Evolutionary conservation across 1,139 yeast species (phyloP).

Genomic region (Saccharomyces hybrid): DNA sequence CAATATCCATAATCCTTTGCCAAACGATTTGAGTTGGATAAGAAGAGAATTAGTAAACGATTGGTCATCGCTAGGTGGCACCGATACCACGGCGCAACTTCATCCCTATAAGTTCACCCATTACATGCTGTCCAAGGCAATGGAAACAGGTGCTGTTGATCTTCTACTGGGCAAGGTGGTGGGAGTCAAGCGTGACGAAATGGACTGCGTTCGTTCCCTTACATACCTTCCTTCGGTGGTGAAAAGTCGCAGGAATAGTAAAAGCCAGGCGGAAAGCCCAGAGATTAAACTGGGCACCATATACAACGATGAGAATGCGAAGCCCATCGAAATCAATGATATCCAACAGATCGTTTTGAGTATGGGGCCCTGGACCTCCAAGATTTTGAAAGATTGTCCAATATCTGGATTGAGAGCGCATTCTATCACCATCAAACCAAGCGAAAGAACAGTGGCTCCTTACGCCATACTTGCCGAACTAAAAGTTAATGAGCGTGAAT

Average conservation of each 20-base stretch:
- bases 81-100: slow-evolving; percentile 90
- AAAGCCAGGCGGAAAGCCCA: neutral
- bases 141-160: slow-evolving; percentile 76
- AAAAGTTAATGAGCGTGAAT: slow-evolving; percentile 54
- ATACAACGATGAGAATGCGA: neutral
- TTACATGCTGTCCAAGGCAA: slow-evolving; percentile 68
- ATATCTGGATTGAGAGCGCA: slow-evolving; percentile 90
- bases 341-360: slow-evolving; percentile 79
- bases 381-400: slow-evolving; percentile 83
- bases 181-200: slow-evolving; percentile 50
- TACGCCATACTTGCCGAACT: slow-evolving; percentile 92
- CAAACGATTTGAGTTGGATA: slow-evolving; percentile 78
- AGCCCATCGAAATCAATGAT: slow-evolving; percentile 35
- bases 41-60: slow-evolving; percentile 54
- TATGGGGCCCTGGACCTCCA: slow-evolving; percentile 96
- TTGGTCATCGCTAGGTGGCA: slow-evolving; percentile 79
- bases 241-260: neutral
- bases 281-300: neutral
- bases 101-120: slow-evolving; percentile 93
- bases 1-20: slow-evolving; percentile 43
- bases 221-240: neutral
- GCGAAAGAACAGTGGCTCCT: slow-evolving; percentile 61
- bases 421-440: slow-evolving; percentile 85
- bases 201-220: slow-evolving; percentile 42
- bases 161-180: slow-evolving; percentile 77